A percentile compares a stretch with the other conserved stretches of the same genome.
Evolutionary conservation across 257 asterid genomes (phyloP).

Genomic region (Buddleja alternifolia): DNA sequence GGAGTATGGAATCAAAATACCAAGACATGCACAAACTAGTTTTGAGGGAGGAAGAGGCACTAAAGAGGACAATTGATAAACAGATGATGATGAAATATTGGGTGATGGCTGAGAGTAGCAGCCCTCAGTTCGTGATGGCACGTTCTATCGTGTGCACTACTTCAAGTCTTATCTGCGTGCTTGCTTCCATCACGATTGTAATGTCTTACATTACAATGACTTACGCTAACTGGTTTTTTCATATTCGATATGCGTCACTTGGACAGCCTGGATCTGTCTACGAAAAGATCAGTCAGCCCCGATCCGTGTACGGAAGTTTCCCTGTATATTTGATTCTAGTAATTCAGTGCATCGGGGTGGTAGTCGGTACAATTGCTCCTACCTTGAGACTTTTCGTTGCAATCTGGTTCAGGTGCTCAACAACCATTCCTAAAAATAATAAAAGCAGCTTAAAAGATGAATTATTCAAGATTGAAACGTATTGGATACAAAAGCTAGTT

Average conservation of each 20-base stretch:
- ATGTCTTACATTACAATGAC: too few relatives aligned
- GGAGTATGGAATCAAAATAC: slow-evolving; percentile 34
- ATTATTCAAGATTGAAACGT: not conserved
- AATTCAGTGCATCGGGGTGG: slow-evolving; percentile 12
- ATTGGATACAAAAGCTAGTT: slow-evolving; percentile 24
- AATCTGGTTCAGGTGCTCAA: not conserved
- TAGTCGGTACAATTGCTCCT: too few relatives aligned
- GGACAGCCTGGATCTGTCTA: too few relatives aligned
- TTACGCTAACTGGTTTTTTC: too few relatives aligned
- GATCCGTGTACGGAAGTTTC: slow-evolving; percentile 19
- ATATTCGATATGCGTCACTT: too few relatives aligned
- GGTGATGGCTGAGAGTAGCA: too few relatives aligned
- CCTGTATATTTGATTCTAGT: slow-evolving; percentile 2
- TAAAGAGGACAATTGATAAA: slow-evolving; percentile 4
- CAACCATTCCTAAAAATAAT: too few relatives aligned
- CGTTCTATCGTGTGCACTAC: slow-evolving; percentile 38
- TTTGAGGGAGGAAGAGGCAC: slow-evolving; percentile 23
- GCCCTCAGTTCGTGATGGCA: slow-evolving; percentile 50
- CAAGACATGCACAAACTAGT: slow-evolving; percentile 36
- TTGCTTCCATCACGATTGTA: too few relatives aligned
- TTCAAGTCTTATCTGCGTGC: slow-evolving; percentile 26
- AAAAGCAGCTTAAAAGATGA: not conserved
- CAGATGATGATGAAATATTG: slow-evolving; percentile 32
- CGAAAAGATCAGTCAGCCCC: too few relatives aligned
- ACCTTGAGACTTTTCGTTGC: slow-evolving; percentile 13